phyloP scores from a whole-genome alignment of 2,329 filamentous ascomycete species.

The Nannizziopsis arthrosporioides region DNA sequence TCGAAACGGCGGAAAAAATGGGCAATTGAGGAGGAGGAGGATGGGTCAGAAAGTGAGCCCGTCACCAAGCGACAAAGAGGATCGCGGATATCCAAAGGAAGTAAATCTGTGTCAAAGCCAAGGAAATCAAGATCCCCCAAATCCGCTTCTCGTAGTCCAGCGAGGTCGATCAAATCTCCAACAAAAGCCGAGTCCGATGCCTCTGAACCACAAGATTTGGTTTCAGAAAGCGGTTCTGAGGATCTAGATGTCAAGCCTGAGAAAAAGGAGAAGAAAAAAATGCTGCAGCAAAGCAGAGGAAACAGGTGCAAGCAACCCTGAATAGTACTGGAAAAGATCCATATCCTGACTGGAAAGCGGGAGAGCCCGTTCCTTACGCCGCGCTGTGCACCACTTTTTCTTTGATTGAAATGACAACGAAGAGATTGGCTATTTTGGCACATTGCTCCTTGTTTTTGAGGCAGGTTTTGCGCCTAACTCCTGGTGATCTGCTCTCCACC shows the following conservation, averaged over 20 bases:
- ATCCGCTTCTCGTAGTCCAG: conserved; percentile 19
- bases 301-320: conserved; percentile 68
- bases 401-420: conserved; percentile 86
- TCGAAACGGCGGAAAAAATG: conserved; percentile 32
- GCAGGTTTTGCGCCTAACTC: conserved; percentile 86
- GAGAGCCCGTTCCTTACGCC: conserved; percentile 82
- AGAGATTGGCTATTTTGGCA: conserved; percentile 74
- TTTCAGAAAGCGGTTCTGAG: conserved; percentile 40
- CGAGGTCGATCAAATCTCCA: conserved; percentile 13
- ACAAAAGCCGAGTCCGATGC: conserved; percentile 14
- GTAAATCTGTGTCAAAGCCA: conserved; percentile 7
- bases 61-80: conserved; percentile 43
- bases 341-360: conserved; percentile 91
- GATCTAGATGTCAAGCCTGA: conserved; percentile 31
- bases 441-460: conserved; percentile 84
- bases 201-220: conserved; percentile 20
- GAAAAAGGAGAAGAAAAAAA: conserved; percentile 52
- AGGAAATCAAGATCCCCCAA: conserved; percentile 16
- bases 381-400: conserved; percentile 92
- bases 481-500: conserved; percentile 73
- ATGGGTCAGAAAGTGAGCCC: conserved; percentile 49
- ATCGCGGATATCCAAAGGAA: conserved; percentile 14
- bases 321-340: conserved; percentile 59
- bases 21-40: conserved; percentile 35
- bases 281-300: conserved; percentile 59